Conservation (phyloP, 495 filamentous ascomycete genomes). For the Penicillium argentinense region DNA sequence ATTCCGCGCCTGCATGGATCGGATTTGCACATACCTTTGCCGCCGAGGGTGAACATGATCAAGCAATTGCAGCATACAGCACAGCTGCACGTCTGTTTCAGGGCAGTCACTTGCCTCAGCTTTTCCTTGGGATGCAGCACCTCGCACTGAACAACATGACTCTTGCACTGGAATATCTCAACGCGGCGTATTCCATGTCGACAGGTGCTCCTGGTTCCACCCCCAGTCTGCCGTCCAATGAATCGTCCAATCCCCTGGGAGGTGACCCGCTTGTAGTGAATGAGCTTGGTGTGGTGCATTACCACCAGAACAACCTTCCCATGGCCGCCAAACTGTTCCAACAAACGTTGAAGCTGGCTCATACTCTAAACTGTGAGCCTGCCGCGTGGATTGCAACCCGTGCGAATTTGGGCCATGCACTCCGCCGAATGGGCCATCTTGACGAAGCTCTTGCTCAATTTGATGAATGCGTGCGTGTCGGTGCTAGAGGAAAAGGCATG, state of each 20-base stretch:
- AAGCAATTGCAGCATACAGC: conserved; percentile 96
- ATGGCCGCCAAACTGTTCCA: conserved; percentile 72
- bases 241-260: conserved; percentile 53
- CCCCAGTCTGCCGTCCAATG: conserved; percentile 24
- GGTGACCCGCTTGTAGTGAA: conserved; percentile 88
- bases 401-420: conserved; percentile 85
- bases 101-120: conserved; percentile 92
- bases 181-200: conserved; percentile 74
- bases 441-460: conserved; percentile 75
- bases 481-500: conserved; percentile 65
- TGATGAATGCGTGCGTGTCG: conserved; percentile 75
- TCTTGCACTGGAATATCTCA: conserved; percentile 92
- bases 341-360: conserved; percentile 71
- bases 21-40: conserved; percentile 99
- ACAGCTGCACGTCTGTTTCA: conserved; percentile 95
- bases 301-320: conserved; percentile 80
- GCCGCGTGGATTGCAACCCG: conserved; percentile 84
- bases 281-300: conserved; percentile 91
- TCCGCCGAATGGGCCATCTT: conserved; percentile 68
- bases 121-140: conserved; percentile 98
- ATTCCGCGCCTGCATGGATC: conserved; percentile 98
- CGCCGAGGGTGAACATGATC: conserved; percentile 99
- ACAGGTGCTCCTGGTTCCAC: conserved; percentile 51
- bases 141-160: conserved; percentile 92
- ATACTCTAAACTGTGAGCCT: conserved; percentile 76